Conservation (phyloP, 1,284 basidiomycete species). For the Ceratobasidium sp. region DNA sequence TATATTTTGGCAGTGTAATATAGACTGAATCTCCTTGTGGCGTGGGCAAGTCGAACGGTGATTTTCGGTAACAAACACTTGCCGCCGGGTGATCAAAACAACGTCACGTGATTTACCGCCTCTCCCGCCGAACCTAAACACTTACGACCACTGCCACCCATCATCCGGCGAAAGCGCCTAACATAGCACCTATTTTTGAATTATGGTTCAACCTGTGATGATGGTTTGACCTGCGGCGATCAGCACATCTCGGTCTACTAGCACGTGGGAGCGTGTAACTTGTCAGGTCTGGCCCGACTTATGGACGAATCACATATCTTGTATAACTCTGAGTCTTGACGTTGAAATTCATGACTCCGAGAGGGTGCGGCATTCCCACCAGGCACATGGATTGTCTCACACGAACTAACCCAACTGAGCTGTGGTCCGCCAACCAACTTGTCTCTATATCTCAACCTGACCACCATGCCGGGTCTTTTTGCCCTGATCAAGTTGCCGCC, state of each 20-base stretch:
- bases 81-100: too few relatives aligned
- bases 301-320: conserved; percentile 7
- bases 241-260: not conserved
- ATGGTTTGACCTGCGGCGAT: too few relatives aligned
- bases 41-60: not conserved
- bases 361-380: conserved; percentile 21
- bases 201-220: too few relatives aligned
- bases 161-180: too few relatives aligned
- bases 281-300: not conserved
- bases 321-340: not conserved
- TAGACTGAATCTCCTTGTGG: too few relatives aligned
- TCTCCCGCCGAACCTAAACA: not conserved
- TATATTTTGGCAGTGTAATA: too few relatives aligned
- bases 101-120: not conserved
- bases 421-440: not conserved
- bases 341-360: not conserved
- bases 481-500: conserved; percentile 27
- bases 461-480: not conserved
- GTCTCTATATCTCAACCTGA: not conserved
- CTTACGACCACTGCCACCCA: too few relatives aligned
- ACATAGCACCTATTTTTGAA: too few relatives aligned
- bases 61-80: not conserved
- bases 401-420: conserved; percentile 29
- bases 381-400: conserved; percentile 9
- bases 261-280: not conserved